phyloP scores from a whole-genome alignment of 1,284 basidiomycete species.

The Cryptococcus jaspeensis region DNA sequence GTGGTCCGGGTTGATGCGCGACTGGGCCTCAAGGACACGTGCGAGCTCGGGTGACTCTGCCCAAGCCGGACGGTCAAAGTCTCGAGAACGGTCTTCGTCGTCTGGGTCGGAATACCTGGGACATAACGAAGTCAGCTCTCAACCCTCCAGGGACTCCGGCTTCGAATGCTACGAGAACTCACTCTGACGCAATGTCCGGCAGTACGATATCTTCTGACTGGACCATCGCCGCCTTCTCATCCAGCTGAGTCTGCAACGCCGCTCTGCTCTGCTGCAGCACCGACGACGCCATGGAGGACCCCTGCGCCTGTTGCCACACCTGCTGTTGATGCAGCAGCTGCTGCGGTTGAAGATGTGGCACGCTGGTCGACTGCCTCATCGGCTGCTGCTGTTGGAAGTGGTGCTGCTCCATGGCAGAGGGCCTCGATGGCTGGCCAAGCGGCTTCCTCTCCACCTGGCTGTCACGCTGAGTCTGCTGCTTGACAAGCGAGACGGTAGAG shows the following conservation, averaged over 20 bases:
- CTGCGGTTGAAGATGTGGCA: too few relatives aligned
- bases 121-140: background rate
- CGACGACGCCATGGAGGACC: constrained; percentile 53
- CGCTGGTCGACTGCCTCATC: constrained; percentile 13
- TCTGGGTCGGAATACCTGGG: constrained; percentile 82
- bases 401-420: constrained; percentile 19
- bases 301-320: constrained; percentile 2
- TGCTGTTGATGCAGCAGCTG: constrained; percentile 55
- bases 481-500: constrained; percentile 29
- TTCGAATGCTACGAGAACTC: constrained; percentile 20
- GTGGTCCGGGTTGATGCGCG: constrained; percentile 82
- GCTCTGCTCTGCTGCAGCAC: constrained; percentile 45
- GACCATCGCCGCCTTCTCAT: constrained; percentile 53
- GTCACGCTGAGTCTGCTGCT: constrained; percentile 2
- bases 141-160: background rate
- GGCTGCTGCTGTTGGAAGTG: constrained; percentile 3
- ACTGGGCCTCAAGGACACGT: constrained; percentile 72
- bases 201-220: constrained; percentile 71
- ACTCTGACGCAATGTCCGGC: constrained; percentile 88
- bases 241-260: constrained; percentile 47
- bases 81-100: constrained; percentile 66
- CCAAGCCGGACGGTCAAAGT: constrained; percentile 67
- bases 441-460: constrained; percentile 15
- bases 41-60: constrained; percentile 83
- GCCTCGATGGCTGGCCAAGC: constrained; percentile 43